Evolutionary conservation across 352 stramenopile species (phyloP), one percentile per base, ranked within the genome.

Genomic region (Phytophthora agathidicida): DNA sequence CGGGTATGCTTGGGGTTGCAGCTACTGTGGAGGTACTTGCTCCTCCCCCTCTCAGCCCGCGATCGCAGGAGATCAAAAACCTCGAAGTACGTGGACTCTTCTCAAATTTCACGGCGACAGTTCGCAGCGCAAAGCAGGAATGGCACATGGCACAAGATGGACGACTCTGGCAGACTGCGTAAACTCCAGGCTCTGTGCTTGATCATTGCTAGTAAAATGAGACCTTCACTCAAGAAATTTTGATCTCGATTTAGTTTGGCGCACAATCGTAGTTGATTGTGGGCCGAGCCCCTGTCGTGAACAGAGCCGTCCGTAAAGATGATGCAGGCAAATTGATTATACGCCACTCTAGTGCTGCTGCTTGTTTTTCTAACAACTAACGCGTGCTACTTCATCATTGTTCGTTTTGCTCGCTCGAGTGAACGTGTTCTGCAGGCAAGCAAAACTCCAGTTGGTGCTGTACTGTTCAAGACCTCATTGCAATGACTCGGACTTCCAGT

Each of bases 141-240:
- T 88, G 78, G 78, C 64, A 70, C 52, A 73, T 88, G 23, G 47
- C 62, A 14, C 64, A 86, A 24, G 71, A 84, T 46, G 78, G 68
- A 1, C 52, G 64, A 1, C 56, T 88, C n/a, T 68, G 57, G 63
- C 41, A 42, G 7, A 62, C 64, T 16, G 17, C 32, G 0, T 68
- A 56, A 65, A 20, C 19, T 3, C 24, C 9, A 39, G 28, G n/a
- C 19, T 24, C 3, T 22, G 32, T 35, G 14, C 5, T 26, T 6
- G 16, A 37, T 16, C 26, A 28, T 24, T 48, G 41, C n/a, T 26
- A 22, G 14, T 17, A 19, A 28, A 50, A 28, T 20, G 11, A 45
- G 22, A 58, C 37, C 27, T 33, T 49, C 36, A 55, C 24, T 55
- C 19, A 38, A 16, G 5, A n/a, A 22, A 32, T 33, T 8, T 13